These are phyloP conservation scores for Neurospora sp. DNA, from an alignment of 495 filamentous ascomycete genomes.

Conservation along the genomic window DNA sequence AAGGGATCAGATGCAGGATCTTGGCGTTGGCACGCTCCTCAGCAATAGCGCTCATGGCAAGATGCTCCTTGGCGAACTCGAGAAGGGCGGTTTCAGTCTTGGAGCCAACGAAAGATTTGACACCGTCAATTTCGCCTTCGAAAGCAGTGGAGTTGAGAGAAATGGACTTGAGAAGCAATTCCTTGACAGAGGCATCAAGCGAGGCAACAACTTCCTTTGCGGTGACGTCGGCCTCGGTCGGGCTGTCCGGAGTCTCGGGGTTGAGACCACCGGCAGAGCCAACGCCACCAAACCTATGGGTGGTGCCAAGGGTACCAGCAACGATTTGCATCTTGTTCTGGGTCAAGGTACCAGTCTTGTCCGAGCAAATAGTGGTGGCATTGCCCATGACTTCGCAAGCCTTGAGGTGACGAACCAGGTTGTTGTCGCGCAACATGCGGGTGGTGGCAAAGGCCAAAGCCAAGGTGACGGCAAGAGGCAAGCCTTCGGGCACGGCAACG, in stretches of 20 bases:
- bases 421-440: constrained; percentile 91
- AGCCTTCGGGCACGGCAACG: constrained; percentile 87
- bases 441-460: constrained; percentile 92
- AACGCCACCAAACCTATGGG: constrained; percentile 48
- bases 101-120: constrained; percentile 67
- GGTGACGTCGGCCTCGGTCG: constrained; percentile 14
- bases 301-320: constrained; percentile 62
- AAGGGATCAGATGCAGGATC: constrained; percentile 67
- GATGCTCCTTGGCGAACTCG: constrained; percentile 59
- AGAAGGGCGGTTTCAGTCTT: constrained; percentile 86
- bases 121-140: constrained; percentile 68
- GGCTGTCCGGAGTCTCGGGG: constrained; percentile 5
- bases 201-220: constrained; percentile 27
- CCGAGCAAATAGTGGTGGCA: constrained; percentile 90
- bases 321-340: constrained; percentile 90
- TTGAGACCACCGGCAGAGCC: background rate
- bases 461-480: constrained; percentile 86
- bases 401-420: constrained; percentile 79
- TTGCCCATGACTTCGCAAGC: constrained; percentile 99
- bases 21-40: constrained; percentile 62
- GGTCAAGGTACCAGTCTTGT: constrained; percentile 94
- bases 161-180: constrained; percentile 63
- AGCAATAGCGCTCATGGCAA: constrained; percentile 63
- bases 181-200: constrained; percentile 49
- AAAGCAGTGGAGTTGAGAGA: constrained; percentile 83